These are phyloP conservation scores for Kodamaea hsintzibuensis DNA, from an alignment of 805 yeast species.

Conservation along the genomic window DNA sequence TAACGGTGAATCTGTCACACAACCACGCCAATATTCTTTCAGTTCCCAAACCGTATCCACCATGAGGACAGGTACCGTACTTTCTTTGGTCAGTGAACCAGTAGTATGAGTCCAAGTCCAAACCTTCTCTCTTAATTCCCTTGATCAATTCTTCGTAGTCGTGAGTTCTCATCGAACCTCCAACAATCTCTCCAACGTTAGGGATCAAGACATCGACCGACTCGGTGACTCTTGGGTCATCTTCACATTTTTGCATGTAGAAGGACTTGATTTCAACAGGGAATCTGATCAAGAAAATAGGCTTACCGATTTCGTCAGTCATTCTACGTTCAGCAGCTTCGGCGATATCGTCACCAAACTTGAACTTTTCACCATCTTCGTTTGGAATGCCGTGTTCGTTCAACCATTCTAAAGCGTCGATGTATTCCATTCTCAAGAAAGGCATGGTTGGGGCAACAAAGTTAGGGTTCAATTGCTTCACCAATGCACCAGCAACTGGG, in stretches of 20 bases:
- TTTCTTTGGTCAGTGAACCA: conserved; percentile 96
- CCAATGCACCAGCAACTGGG: conserved; percentile 87
- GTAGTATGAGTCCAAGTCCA: conserved; percentile 81
- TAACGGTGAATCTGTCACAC: conserved; percentile 95
- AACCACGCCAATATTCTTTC: conserved; percentile 98
- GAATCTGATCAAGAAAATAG: conserved; percentile 90
- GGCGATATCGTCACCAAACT: conserved; percentile 98
- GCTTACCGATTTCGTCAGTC: conserved; percentile 93
- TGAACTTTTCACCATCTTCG: conserved; percentile 91
- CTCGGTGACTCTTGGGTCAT: conserved; percentile 94
- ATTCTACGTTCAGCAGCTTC: conserved; percentile 99
- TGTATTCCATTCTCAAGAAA: conserved; percentile 88
- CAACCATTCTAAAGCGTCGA: conserved; percentile 92
- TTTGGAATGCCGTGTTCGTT: conserved; percentile 91
- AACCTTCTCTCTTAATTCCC: conserved; percentile 91
- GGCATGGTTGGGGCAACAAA: conserved; percentile 83
- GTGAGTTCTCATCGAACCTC: conserved; percentile 98
- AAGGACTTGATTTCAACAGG: conserved; percentile 97
- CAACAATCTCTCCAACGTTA: conserved; percentile 97
- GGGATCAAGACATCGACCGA: conserved; percentile 99
- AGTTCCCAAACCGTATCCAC: conserved; percentile 98
- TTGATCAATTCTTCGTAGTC: conserved; percentile 78
- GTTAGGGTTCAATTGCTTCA: conserved; percentile 89
- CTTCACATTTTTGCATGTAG: conserved; percentile 92
- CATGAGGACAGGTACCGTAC: conserved; percentile 98